A percentile compares a stretch with the other conserved stretches of the same genome.
Evolutionary conservation across 2,329 filamentous ascomycete genomes (phyloP).

Genomic region (Phoma sp.): DNA sequence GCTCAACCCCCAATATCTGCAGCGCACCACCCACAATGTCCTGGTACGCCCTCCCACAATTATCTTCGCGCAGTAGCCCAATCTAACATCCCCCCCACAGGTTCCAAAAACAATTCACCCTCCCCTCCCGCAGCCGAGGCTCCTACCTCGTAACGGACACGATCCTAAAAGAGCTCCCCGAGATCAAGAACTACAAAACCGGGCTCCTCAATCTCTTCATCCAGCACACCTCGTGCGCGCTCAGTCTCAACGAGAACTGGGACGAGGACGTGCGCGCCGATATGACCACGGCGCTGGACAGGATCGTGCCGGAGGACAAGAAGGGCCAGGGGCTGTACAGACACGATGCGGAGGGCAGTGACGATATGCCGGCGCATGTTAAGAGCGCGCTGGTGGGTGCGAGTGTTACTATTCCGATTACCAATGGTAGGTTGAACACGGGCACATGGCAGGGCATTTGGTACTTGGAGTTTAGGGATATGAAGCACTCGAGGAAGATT

Average conservation of each 20-base stretch:
- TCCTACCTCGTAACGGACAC: conserved; percentile 88
- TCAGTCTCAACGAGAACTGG: conserved; percentile 92
- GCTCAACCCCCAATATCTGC: conserved; percentile 37
- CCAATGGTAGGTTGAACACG: conserved; percentile 75
- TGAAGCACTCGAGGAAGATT: conserved; percentile 78
- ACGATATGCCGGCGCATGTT: conserved; percentile 97
- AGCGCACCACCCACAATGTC: conserved; percentile 35
- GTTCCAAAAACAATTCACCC: conserved; percentile 81
- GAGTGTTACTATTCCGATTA: conserved; percentile 89
- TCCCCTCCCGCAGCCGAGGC: conserved; percentile 78
- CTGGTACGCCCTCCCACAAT: conserved; percentile 27
- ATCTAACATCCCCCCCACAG: conserved; percentile 15
- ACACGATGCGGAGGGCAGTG: conserved; percentile 82
- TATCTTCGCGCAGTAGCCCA: background rate
- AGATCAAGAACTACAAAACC: conserved; percentile 82
- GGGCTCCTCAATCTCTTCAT: conserved; percentile 79
- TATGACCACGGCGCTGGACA: conserved; percentile 92
- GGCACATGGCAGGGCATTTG: conserved; percentile 89
- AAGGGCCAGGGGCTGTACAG: conserved; percentile 68
- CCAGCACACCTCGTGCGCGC: conserved; percentile 91
- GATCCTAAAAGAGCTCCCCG: conserved; percentile 73
- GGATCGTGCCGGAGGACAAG: conserved; percentile 82
- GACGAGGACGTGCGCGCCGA: conserved; percentile 85
- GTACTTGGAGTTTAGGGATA: conserved; percentile 86
- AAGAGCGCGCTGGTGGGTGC: conserved; percentile 90